phyloP scores from a whole-genome alignment of 208 protist genomes.

The Eutreptiella sp. region DNA sequence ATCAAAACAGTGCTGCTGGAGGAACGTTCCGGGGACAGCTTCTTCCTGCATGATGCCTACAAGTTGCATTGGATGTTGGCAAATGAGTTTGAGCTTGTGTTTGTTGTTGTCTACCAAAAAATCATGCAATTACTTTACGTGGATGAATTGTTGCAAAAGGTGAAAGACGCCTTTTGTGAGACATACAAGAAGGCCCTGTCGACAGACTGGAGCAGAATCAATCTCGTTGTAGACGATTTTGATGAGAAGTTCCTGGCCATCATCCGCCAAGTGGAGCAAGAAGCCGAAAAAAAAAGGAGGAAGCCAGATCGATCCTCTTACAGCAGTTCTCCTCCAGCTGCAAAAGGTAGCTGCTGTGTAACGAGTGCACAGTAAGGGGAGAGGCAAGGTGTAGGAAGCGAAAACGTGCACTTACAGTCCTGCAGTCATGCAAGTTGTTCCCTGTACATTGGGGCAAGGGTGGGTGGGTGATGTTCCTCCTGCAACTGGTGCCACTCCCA shows the following conservation, averaged over 20 bases:
- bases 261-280: not conserved
- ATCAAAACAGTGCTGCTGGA: conserved; percentile 86
- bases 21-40: conserved; percentile 66
- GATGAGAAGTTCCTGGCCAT: conserved; percentile 25
- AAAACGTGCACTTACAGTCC: no score
- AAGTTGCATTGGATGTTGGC: conserved; percentile 79
- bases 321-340: conserved; percentile 39
- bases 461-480: no score
- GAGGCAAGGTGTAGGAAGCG: no score
- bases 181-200: conserved; percentile 33
- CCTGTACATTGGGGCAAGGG: no score
- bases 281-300: not conserved
- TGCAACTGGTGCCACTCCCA: no score
- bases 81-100: conserved; percentile 85
- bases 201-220: conserved; percentile 1
- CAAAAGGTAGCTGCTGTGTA: conserved; percentile 59
- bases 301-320: not conserved
- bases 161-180: conserved; percentile 60
- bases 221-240: not conserved
- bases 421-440: no score
- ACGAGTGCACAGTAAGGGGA: no score
- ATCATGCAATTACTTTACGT: conserved; percentile 74
- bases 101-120: conserved; percentile 82
- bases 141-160: conserved; percentile 64
- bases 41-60: conserved; percentile 63